Evolutionary conservation across 1,139 yeast species (phyloP).

Genomic region (Scheffersomyces parashehatae): DNA sequence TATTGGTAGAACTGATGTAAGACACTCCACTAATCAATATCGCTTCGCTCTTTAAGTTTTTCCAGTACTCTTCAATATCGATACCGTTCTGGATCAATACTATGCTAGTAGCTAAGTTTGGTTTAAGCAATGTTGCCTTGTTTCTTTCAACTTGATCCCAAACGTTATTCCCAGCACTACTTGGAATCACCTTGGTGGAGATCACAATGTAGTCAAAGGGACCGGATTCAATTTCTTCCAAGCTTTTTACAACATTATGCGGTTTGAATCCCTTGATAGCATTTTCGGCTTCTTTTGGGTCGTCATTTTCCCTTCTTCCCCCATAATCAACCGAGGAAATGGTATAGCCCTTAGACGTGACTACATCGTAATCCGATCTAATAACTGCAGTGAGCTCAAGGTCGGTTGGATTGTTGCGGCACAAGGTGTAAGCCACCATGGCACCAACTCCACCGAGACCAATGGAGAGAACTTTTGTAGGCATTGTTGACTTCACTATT

Average conservation of each 20-base stretch:
- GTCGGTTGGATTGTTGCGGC: constrained; percentile 41
- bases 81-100: constrained; percentile 74
- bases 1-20: constrained; percentile 65
- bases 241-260: constrained; percentile 20
- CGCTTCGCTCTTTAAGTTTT: constrained; percentile 40
- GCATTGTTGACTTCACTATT: too few relatives aligned
- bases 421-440: constrained; percentile 62
- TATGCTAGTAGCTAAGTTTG: constrained; percentile 41
- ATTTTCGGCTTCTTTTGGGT: constrained; percentile 16
- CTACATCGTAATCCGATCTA: constrained; percentile 32
- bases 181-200: constrained; percentile 35
- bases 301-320: constrained; percentile 15
- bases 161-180: constrained; percentile 14
- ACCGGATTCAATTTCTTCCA: constrained; percentile 24
- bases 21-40: constrained; percentile 61
- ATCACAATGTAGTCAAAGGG: constrained; percentile 36
- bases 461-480: constrained; percentile 47
- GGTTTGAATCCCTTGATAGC: constrained; percentile 26
- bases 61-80: constrained; percentile 63
- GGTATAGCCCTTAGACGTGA: constrained; percentile 27
- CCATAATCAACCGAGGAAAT: constrained; percentile 30
- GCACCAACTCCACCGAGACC: constrained; percentile 81
- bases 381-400: constrained; percentile 33
- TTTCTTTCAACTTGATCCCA: constrained; percentile 23
- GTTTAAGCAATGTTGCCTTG: constrained; percentile 9